Percentiles rank a stretch among this genome's conserved stretches.
Evolutionary conservation across 176 grass and related monocot genomes (phyloP).

Genomic region (Aegilops bicornis): DNA sequence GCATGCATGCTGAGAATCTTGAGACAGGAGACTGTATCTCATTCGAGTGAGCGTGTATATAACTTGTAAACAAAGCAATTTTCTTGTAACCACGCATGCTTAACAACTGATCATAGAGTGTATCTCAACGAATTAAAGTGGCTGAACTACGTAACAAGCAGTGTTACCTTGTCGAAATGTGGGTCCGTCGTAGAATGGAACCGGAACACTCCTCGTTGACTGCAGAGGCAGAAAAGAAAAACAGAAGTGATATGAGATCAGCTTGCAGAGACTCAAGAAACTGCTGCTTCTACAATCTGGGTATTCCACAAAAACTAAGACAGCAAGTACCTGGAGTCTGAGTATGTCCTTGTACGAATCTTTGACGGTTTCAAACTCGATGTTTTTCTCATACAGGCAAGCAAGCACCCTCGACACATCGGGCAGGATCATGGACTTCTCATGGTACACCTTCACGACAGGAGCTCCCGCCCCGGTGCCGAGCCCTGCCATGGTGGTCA

Average conservation of each 20-base stretch:
- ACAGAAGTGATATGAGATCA: conserved; percentile 5
- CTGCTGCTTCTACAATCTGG: background rate
- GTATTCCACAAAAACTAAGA: background rate
- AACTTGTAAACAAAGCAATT: background rate
- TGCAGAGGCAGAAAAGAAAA: conserved; percentile 17
- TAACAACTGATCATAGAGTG: background rate
- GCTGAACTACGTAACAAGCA: background rate
- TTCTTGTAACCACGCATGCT: background rate
- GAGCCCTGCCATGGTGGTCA: conserved; percentile 48
- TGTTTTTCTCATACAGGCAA: conserved; percentile 80
- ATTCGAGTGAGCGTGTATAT: background rate
- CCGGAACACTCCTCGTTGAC: conserved; percentile 65
- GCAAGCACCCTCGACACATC: conserved; percentile 88
- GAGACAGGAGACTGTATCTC: background rate
- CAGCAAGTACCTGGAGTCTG: conserved; percentile 70
- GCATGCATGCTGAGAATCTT: background rate
- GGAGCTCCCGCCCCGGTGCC: conserved; percentile 35
- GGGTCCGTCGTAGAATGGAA: conserved; percentile 57
- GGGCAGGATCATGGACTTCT: conserved; percentile 55
- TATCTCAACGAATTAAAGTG: background rate
- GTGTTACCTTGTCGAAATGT: conserved; percentile 65
- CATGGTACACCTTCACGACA: conserved; percentile 65
- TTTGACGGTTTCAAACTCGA: conserved; percentile 45
- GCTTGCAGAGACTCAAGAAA: conserved; percentile 7
- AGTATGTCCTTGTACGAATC: conserved; percentile 58